phyloP scores from a whole-genome alignment of 768 basidiomycete species.

The Naganishia randhawae region DNA sequence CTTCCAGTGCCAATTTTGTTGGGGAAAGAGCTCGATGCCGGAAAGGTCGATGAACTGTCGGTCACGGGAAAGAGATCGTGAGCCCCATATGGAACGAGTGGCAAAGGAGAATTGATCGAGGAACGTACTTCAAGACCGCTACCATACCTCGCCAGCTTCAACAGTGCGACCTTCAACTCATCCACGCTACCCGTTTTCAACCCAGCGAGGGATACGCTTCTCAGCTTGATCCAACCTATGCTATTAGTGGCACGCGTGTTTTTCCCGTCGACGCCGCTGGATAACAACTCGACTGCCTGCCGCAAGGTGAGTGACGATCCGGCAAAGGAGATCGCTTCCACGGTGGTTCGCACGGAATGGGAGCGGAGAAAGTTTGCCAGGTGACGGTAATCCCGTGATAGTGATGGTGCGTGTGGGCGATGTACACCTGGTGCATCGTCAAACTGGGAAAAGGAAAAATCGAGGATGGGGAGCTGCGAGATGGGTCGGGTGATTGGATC shows the following conservation, averaged over 20 bases:
- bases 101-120: not conserved
- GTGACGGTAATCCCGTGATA: not conserved
- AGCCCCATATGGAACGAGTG: not conserved
- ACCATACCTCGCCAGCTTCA: slow-evolving; percentile 10
- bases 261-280: not conserved
- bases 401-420: not conserved
- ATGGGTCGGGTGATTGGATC: not conserved
- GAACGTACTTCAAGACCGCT: slow-evolving; percentile 8
- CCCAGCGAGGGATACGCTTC: slow-evolving; percentile 1
- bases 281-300: slow-evolving; percentile 3
- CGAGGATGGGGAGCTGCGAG: not conserved
- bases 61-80: not conserved
- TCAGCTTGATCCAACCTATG: slow-evolving; percentile 3
- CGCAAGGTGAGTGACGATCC: slow-evolving; percentile 1
- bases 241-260: not conserved
- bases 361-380: not conserved
- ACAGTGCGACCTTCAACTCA: slow-evolving; percentile 9
- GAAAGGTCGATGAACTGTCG: slow-evolving; percentile 16
- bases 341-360: not conserved
- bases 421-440: not conserved
- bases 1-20: not conserved
- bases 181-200: slow-evolving; percentile 4
- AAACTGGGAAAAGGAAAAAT: slow-evolving; percentile 15
- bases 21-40: slow-evolving; percentile 2
- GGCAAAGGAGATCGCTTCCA: slow-evolving; percentile 10